These are phyloP conservation scores for Solanum lycopersicoides DNA, from an alignment of 257 asterid genomes.

Conservation along the genomic window DNA sequence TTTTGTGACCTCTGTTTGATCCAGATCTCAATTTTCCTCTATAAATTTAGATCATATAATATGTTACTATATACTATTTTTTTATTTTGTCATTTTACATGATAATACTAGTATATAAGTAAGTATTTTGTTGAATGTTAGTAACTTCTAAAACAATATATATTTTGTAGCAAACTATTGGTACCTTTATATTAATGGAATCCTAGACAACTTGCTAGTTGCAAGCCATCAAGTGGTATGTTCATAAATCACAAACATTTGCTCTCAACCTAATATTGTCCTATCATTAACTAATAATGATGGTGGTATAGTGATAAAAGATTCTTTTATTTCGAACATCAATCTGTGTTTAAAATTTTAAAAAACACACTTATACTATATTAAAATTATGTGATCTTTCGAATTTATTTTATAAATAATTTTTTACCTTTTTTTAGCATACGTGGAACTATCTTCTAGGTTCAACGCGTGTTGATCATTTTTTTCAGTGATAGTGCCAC, in stretches of 20 bases:
- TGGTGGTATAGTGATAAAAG: not conserved
- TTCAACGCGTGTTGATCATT: fast-evolving
- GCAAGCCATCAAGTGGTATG: not conserved
- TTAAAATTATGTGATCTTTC: fast-evolving
- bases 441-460: no score
- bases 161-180: not conserved
- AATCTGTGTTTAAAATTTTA: no score
- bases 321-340: no score
- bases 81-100: not conserved
- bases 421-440: no score
- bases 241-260: not conserved
- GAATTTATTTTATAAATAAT: no score
- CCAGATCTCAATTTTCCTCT: not conserved
- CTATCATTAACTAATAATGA: no score
- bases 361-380: no score
- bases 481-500: no score
- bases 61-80: not conserved
- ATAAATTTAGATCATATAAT: not conserved
- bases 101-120: not conserved
- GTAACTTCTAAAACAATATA: not conserved
- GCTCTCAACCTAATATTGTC: not conserved
- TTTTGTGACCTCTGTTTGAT: not conserved
- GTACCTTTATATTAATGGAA: not conserved
- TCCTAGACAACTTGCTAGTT: not conserved
- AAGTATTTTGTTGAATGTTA: not conserved